Percentiles rank a stretch among this genome's conserved stretches.
phyloP scores from a whole-genome alignment of 2,329 filamentous ascomycete species.

The Ophiosphaerella narmari region DNA sequence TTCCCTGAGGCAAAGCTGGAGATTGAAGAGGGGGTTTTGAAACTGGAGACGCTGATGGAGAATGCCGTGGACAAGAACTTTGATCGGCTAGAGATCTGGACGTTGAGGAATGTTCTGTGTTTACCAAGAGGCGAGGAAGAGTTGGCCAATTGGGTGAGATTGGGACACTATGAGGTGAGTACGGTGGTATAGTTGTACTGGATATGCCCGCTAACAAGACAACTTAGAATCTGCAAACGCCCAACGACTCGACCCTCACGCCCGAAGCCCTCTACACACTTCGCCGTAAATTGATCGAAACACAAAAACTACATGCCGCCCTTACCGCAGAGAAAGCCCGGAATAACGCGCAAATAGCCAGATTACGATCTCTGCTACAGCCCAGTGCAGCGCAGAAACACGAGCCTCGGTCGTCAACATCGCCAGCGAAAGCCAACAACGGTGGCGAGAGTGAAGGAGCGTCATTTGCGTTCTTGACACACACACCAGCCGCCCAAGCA shows the following conservation, averaged over 20 bases:
- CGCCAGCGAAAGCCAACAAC: conserved; percentile 10
- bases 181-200: not conserved
- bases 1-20: conserved; percentile 65
- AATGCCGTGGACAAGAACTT: conserved; percentile 57
- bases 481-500: conserved; percentile 52
- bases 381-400: conserved; percentile 17
- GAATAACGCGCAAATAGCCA: conserved; percentile 72
- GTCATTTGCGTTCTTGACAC: conserved; percentile 62
- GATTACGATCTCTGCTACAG: conserved; percentile 63
- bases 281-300: conserved; percentile 75
- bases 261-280: conserved; percentile 73
- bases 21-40: conserved; percentile 75
- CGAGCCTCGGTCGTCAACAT: conserved; percentile 25
- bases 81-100: conserved; percentile 70
- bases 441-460: conserved; percentile 3
- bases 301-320: conserved; percentile 72
- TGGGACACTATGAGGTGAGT: conserved; percentile 80
- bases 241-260: conserved; percentile 54
- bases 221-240: conserved; percentile 29
- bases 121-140: conserved; percentile 58
- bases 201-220: conserved; percentile 3
- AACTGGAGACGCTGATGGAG: conserved; percentile 56
- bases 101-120: conserved; percentile 73
- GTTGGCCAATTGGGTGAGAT: conserved; percentile 73
- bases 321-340: conserved; percentile 71